phyloP scores from a whole-genome alignment of 495 filamentous ascomycete genomes.

The Tuber borchii region DNA sequence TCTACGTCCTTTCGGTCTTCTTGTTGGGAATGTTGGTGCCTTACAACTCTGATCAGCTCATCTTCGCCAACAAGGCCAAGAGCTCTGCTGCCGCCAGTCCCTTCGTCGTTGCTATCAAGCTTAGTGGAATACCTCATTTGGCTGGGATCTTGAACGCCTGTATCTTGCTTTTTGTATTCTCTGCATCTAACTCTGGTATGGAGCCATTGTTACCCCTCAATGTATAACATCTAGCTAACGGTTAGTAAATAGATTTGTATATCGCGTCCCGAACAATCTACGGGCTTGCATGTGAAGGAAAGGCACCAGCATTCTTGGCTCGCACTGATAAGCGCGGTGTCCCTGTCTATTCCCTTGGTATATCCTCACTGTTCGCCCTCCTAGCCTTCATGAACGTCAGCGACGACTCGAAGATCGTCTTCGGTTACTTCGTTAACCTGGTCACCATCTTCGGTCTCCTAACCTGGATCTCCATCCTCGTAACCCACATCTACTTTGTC shows the following conservation, averaged over 20 bases:
- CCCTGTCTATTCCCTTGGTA: constrained; percentile 60
- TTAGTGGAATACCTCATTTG: constrained; percentile 51
- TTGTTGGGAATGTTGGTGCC: constrained; percentile 55
- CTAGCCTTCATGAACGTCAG: constrained; percentile 75
- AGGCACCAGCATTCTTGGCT: constrained; percentile 66
- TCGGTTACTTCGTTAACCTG: constrained; percentile 79
- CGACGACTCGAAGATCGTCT: constrained; percentile 60
- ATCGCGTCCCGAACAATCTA: constrained; percentile 77
- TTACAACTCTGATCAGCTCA: constrained; percentile 50
- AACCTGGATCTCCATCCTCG: constrained; percentile 77
- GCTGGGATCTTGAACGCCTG: constrained; percentile 57
- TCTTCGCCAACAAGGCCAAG: constrained; percentile 48
- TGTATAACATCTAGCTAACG: constrained; percentile 11
- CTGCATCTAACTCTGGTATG: constrained; percentile 61
- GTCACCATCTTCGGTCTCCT: constrained; percentile 73
- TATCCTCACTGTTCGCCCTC: constrained; percentile 57
- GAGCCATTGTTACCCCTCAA: constrained; percentile 30
- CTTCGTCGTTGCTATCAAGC: constrained; percentile 56
- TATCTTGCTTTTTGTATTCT: constrained; percentile 73
- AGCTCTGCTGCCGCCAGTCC: constrained; percentile 54
- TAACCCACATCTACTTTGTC: constrained; percentile 76
- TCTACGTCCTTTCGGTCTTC: constrained; percentile 64
- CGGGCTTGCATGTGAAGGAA: constrained; percentile 66
- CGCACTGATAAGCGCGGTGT: constrained; percentile 69
- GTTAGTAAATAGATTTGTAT: constrained; percentile 53